Conservation (phyloP, 2,329 filamentous ascomycete genomes). For the Alternaria sp. region DNA sequence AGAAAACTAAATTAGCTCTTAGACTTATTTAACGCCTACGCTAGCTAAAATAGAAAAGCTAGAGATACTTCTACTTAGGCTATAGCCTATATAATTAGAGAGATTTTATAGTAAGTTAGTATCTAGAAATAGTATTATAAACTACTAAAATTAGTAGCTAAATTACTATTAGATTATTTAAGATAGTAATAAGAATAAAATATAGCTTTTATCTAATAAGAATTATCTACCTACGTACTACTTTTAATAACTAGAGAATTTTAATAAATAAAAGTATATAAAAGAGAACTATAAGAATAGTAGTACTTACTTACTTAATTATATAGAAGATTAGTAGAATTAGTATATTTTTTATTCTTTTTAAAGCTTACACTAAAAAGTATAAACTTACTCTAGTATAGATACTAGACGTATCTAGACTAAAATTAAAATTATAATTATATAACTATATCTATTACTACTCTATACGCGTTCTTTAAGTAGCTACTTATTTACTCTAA, state of each 20-base stretch:
- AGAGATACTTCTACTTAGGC: constrained; percentile 10
- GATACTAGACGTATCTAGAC: constrained; percentile 17
- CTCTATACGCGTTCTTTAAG: constrained; percentile 23
- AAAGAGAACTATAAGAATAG: constrained; percentile 28
- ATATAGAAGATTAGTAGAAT: constrained; percentile 26
- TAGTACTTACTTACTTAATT: constrained; percentile 21
- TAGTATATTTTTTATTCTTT: constrained; percentile 16
- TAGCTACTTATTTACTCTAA: constrained; percentile 15
- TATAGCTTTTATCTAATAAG: constrained; percentile 13
- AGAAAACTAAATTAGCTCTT: constrained; percentile 5
- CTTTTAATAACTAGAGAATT: constrained; percentile 14
- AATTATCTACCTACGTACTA: constrained; percentile 25
- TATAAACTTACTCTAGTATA: constrained; percentile 14
- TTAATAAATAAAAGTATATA: constrained; percentile 20
- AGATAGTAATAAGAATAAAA: constrained; percentile 15
- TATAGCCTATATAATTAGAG: constrained; percentile 13
- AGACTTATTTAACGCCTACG: constrained; percentile 6
- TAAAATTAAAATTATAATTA: constrained; percentile 10
- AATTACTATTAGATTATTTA: constrained; percentile 24
- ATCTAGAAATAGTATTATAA: constrained; percentile 17
- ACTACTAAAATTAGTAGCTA: constrained; percentile 16
- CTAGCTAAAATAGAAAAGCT: constrained; percentile 23
- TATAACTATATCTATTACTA: constrained; percentile 12
- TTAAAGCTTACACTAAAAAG: constrained; percentile 8
- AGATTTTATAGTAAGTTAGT: constrained; percentile 26